phyloP scores from a whole-genome alignment of 2,329 filamentous ascomycete species.

The Cladophialophora yegresii region DNA sequence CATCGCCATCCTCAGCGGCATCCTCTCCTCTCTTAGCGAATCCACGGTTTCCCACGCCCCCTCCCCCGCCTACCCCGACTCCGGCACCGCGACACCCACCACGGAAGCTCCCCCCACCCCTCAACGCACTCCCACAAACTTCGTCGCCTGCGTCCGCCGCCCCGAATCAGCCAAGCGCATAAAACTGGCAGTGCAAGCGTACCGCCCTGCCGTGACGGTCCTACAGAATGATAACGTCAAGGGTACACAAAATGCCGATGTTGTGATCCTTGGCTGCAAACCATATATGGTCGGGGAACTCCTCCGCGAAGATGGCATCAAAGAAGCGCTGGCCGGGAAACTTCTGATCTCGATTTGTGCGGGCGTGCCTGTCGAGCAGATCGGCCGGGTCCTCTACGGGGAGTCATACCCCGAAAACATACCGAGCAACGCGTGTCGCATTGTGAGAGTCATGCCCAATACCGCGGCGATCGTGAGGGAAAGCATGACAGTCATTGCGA shows the following conservation, averaged over 20 bases:
- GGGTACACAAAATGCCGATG: constrained; percentile 67
- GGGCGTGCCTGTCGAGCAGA: constrained; percentile 70
- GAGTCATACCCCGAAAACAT: constrained; percentile 53
- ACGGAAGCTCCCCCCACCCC: constrained; percentile 46
- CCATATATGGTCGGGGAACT: constrained; percentile 72
- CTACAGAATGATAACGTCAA: constrained; percentile 71
- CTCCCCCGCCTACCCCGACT: constrained; percentile 47
- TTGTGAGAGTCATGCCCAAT: constrained; percentile 83
- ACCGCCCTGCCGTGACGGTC: constrained; percentile 61
- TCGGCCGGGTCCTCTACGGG: constrained; percentile 54
- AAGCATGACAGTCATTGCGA: constrained; percentile 78
- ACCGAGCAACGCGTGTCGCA: constrained; percentile 45
- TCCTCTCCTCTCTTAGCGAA: constrained; percentile 67
- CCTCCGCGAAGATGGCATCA: constrained; percentile 61
- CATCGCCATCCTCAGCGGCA: constrained; percentile 77
- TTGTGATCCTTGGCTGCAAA: constrained; percentile 79
- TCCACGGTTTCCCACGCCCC: constrained; percentile 39
- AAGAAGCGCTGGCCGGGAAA: constrained; percentile 73
- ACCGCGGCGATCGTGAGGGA: constrained; percentile 76
- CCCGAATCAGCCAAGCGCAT: constrained; percentile 70
- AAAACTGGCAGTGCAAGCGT: constrained; percentile 63
- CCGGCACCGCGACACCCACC: constrained; percentile 43
- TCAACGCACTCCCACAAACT: constrained; percentile 66
- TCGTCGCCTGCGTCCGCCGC: constrained; percentile 78
- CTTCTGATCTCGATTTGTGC: constrained; percentile 79